phyloP scores from a whole-genome alignment of 2,329 filamentous ascomycete species.

The Fusarium pseudocircinatum region DNA sequence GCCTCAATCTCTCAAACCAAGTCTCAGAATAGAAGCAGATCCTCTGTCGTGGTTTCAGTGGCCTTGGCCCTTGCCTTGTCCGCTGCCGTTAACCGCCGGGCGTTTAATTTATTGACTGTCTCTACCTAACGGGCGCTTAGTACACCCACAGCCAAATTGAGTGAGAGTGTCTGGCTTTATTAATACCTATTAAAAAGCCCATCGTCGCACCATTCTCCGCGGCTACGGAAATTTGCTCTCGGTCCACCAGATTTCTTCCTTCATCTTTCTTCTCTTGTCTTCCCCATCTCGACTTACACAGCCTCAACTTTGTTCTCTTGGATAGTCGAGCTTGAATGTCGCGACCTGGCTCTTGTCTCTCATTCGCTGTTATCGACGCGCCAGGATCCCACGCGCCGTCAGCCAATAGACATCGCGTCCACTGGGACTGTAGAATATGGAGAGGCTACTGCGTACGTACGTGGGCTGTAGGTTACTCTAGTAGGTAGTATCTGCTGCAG shows the following conservation, averaged over 20 bases:
- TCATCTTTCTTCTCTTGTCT: not conserved
- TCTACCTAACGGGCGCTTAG: slow-evolving; percentile 32
- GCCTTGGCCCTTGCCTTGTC: slow-evolving; percentile 18
- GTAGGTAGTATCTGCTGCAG: slow-evolving; percentile 10
- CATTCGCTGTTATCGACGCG: slow-evolving; percentile 40
- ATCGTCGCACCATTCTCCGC: slow-evolving; percentile 37
- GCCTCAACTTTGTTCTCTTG: slow-evolving; percentile 13
- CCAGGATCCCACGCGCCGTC: slow-evolving; percentile 28
- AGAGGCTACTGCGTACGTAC: not conserved
- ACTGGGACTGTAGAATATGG: slow-evolving; percentile 9
- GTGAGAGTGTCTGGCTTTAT: not conserved
- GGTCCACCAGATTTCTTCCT: not conserved
- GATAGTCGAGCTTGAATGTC: not conserved
- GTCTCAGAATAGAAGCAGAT: slow-evolving; percentile 37
- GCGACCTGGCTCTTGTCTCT: slow-evolving; percentile 15
- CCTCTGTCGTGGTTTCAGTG: slow-evolving; percentile 30
- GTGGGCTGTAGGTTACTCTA: not conserved
- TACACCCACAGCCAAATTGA: not conserved
- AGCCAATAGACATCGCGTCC: slow-evolving; percentile 30
- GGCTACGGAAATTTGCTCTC: slow-evolving; percentile 42
- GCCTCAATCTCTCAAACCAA: not conserved
- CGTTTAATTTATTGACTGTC: slow-evolving; percentile 25
- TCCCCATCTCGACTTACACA: slow-evolving; percentile 21
- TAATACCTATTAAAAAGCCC: slow-evolving; percentile 22
- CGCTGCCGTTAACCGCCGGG: slow-evolving; percentile 29